Evolutionary conservation across 352 stramenopile species (phyloP).

Genomic region (Globisporangium echinulatum): DNA sequence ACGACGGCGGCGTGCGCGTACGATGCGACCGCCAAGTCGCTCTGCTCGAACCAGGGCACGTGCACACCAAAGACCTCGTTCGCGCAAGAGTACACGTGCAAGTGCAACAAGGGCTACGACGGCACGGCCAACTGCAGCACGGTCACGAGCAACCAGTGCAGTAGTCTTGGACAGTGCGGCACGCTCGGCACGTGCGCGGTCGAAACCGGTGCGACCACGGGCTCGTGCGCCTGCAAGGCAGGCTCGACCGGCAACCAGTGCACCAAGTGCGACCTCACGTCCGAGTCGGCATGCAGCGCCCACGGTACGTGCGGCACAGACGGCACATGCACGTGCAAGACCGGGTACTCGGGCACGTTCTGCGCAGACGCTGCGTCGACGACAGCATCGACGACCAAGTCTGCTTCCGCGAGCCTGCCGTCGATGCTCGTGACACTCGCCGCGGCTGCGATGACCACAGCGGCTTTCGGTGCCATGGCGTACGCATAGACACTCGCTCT

Average conservation of each 20-base stretch:
- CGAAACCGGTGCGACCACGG: conserved; percentile 17
- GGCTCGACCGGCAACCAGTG: conserved; percentile 66
- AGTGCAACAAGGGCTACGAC: conserved; percentile 71
- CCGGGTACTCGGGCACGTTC: conserved; percentile 58
- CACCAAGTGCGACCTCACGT: conserved; percentile 39
- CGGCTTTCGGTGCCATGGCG: conserved; percentile 19
- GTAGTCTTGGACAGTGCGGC: conserved; percentile 65
- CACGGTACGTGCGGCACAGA: conserved; percentile 41
- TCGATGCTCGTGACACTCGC: conserved; percentile 14
- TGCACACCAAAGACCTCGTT: conserved; percentile 53
- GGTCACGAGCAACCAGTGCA: conserved; percentile 60
- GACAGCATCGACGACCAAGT: conserved; percentile 3
- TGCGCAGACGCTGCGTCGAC: conserved; percentile 21
- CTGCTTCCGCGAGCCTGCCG: background rate
- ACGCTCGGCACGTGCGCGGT: conserved; percentile 43
- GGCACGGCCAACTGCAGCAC: conserved; percentile 42
- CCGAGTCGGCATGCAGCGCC: conserved; percentile 27
- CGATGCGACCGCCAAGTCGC: conserved; percentile 29
- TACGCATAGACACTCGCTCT: conserved; percentile 20
- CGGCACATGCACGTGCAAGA: conserved; percentile 47
- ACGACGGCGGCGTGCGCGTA: conserved; percentile 48
- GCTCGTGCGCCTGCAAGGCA: conserved; percentile 37
- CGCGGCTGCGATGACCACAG: conserved; percentile 4
- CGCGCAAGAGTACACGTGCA: conserved; percentile 61
- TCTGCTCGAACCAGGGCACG: conserved; percentile 69